Evolutionary conservation across 495 filamentous ascomycete genomes (phyloP).

Genomic region (Hyaloscypha variabilis): DNA sequence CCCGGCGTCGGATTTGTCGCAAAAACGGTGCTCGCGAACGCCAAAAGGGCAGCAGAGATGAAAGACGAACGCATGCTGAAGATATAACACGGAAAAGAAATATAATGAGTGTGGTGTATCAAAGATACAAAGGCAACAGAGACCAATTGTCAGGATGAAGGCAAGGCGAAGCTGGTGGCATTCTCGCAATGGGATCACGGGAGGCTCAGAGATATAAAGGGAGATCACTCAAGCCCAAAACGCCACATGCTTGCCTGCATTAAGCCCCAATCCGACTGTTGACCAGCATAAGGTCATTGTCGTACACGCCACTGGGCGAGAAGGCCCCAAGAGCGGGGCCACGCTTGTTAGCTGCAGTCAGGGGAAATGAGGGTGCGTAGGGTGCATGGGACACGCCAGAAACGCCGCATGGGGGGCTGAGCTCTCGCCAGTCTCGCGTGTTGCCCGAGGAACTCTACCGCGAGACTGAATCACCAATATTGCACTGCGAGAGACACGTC

Average conservation of each 20-base stretch:
- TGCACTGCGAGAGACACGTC: not conserved
- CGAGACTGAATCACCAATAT: not conserved
- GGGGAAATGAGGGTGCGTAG: not conserved
- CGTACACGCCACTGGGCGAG: not conserved
- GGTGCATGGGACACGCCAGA: not conserved
- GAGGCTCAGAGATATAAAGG: conserved; percentile 7
- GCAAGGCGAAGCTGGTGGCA: not conserved
- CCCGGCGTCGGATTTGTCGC: conserved; percentile 24
- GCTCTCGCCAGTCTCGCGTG: not conserved
- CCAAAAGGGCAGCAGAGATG: conserved; percentile 41
- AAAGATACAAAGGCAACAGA: conserved; percentile 19
- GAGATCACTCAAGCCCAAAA: conserved; percentile 5
- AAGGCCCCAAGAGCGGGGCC: not conserved
- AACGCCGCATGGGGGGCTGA: not conserved
- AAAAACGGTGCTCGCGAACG: conserved; percentile 41
- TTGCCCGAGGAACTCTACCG: not conserved
- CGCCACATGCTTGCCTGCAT: not conserved
- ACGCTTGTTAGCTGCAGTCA: not conserved
- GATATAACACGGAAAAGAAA: not conserved
- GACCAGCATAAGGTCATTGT: not conserved
- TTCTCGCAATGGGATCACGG: not conserved
- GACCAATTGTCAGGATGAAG: not conserved
- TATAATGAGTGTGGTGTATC: conserved; percentile 31
- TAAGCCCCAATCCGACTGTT: not conserved
- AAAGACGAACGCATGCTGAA: conserved; percentile 27